Base-by-base conservation (phyloP, 768 basidiomycete species). In the Phanerochaete sordida region DNA sequence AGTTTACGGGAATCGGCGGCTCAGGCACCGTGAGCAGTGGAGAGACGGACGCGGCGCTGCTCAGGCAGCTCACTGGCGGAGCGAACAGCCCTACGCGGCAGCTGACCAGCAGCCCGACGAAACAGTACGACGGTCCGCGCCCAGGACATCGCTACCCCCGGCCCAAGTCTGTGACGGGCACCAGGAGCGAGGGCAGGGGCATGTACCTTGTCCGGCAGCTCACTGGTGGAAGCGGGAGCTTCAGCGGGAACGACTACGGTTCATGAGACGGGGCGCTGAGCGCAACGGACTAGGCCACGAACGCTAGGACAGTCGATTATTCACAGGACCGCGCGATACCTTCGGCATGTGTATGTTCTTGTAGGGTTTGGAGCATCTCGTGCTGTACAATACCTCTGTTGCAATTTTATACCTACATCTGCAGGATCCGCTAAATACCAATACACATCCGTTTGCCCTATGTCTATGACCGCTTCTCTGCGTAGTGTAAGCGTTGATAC, bases 201-300 rank as follows among this genome's bases (percentile, higher is more conserved):
- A 84, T 91, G 87, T 88, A 83, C 72, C 74, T 93, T 58, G 88
- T 92, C 48, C 78, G 84, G 66, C 90, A 93, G 70, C 78, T 93
- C 78, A 93, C 91, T 8, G 91, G 89, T 27, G 77, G 77, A 2
- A 67, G 61, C 27, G 55, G 21, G 15, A 61, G 61, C 23, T 66
- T 61, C 37, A 65, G 62, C 46, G 66, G 66, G 35, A 66, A 66
- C 26, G 63, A 64, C 12, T 66, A 66, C 39, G 64, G 66, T 49
- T 50, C 62, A 19, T 67, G 48, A 63, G 37, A n/a, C n/a, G n/a
- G n/a, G n/a, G n/a, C n/a, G n/a, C n/a, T n/a, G n/a, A n/a, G n/a
- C n/a, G n/a, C 33, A 35, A 13, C 33, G 33, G 33, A 35, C 33
- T 7, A 13, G 6, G 13, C 13, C 33, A 35, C 33, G 33, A 13